A percentile compares a stretch with the other conserved stretches of the same genome.
These are phyloP conservation scores for Amniculicola lignicola DNA, from an alignment of 495 filamentous ascomycete genomes.

Conservation along the genomic window DNA sequence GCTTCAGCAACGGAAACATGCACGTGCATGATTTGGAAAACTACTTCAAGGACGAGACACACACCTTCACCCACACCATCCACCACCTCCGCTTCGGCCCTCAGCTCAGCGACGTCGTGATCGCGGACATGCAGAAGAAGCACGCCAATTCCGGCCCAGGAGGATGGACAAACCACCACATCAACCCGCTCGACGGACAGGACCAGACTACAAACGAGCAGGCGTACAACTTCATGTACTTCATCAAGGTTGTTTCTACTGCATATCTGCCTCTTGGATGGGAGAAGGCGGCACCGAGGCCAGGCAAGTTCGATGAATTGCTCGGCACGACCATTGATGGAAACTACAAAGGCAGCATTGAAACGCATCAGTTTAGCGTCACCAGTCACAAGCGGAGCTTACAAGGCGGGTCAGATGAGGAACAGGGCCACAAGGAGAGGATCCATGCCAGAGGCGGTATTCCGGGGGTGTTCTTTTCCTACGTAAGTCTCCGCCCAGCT, in stretches of 20 bases:
- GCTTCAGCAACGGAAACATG: conserved; percentile 90
- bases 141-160: conserved; percentile 44
- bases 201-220: conserved; percentile 73
- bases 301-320: conserved; percentile 21
- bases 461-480: conserved; percentile 97
- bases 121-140: conserved; percentile 56
- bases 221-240: conserved; percentile 97
- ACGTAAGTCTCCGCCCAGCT: conserved; percentile 55
- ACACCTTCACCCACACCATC: conserved; percentile 88
- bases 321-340: conserved; percentile 59
- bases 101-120: conserved; percentile 75
- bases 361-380: conserved; percentile 97
- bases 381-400: conserved; percentile 91
- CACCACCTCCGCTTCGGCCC: conserved; percentile 92
- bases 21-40: conserved; percentile 96
- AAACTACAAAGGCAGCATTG: conserved; percentile 70
- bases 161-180: conserved; percentile 79
- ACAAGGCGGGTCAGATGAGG: conserved; percentile 71
- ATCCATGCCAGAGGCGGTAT: conserved; percentile 88
- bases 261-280: conserved; percentile 89
- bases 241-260: conserved; percentile 95
- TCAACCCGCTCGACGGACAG: conserved; percentile 86
- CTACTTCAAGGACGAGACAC: conserved; percentile 70
- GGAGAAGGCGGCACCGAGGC: conserved; percentile 47
- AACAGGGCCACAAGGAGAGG: conserved; percentile 84